Base-by-base conservation (phyloP, 495 filamentous ascomycete genomes). In the Tuber umbilicatum region DNA sequence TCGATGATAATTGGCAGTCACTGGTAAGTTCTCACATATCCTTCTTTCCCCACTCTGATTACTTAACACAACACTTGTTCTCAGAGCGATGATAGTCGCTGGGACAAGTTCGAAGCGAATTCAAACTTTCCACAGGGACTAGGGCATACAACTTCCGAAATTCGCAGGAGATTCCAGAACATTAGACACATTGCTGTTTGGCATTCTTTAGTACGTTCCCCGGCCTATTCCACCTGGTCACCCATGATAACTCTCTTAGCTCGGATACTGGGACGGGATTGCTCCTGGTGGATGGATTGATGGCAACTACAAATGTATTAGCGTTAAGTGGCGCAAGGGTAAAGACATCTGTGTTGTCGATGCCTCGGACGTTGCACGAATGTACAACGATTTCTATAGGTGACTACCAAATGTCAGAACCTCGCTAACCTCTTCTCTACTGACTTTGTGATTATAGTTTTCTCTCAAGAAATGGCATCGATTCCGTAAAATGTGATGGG, bases 1-100 rank as follows among this genome's bases (percentile, higher is more conserved):
- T 97, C 72, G 94, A 98, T 78, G 95, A 99, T 81, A 97, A 97
- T 79, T 99, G 95, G 95, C 95, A 99, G 83, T 87, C 90, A 31
- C 85, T 97, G 41, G 87, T 89, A 80, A 69, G 45, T 9, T 47
- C 17, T 21, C 23, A 27, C 23, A 14, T 55, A 12, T n/a, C 47
- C 23, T n/a, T 1, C 23, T n/a, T 0, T 27, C 23, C 9, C 47
- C 47, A n/a, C n/a, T n/a, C 23, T 10, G 9, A 55, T 10, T 10
- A 10, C 23, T 55, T 55, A n/a, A 27, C 23, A 55, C 23, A n/a
- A n/a, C 47, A 27, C 45, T 23, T 19, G 19, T 23, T 69, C 6
- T 68, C 31, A 79, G 77, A 73, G 81, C 64, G 42, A 73, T 27
- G 17, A 74, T 27, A 73, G 73, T 12, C 70, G 80, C n/a, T 81